Conservation (phyloP, 441 rosid genomes). For the Gossypium davidsonii region DNA sequence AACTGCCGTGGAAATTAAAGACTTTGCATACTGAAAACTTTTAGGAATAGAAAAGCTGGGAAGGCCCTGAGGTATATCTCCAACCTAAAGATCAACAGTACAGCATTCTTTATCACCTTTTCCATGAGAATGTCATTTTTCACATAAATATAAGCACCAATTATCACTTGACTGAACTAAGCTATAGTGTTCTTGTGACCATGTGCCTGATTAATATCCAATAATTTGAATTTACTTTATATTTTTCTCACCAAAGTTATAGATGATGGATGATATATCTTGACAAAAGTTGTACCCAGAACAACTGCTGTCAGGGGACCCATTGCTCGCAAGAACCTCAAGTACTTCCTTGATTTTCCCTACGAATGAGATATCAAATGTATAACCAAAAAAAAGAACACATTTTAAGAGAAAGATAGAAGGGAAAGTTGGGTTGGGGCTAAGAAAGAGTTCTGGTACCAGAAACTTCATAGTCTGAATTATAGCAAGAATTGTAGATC, state of each 20-base stretch:
- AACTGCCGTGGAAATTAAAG: conserved; percentile 81
- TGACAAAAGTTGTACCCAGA: conserved; percentile 73
- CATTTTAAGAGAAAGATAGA: neutral
- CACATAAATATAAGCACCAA: neutral
- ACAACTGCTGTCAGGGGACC: conserved; percentile 92
- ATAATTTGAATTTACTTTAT: neutral
- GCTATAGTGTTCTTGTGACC: neutral
- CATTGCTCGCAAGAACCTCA: conserved; percentile 76
- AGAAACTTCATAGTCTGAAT: conserved; percentile 83
- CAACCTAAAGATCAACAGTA: conserved; percentile 53
- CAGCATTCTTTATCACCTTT: conserved; percentile 16
- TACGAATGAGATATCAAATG: conserved; percentile 30
- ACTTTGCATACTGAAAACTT: conserved; percentile 44
- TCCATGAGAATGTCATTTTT: too few species aligned
- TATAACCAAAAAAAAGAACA: too few species aligned
- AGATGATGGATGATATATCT: conserved; percentile 66
- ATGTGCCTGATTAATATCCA: neutral
- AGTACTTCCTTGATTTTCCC: conserved; percentile 84
- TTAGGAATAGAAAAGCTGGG: conserved; percentile 80
- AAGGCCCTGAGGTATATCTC: conserved; percentile 91
- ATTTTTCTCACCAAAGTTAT: conserved; percentile 71
- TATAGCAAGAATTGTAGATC: conserved; percentile 69
- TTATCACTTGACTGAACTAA: neutral
- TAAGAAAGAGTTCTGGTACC: conserved; percentile 35
- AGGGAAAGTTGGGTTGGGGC: neutral